phyloP scores from a whole-genome alignment of 192 early-diverging fungal genomes.

The Anaeromyces robustus region DNA sequence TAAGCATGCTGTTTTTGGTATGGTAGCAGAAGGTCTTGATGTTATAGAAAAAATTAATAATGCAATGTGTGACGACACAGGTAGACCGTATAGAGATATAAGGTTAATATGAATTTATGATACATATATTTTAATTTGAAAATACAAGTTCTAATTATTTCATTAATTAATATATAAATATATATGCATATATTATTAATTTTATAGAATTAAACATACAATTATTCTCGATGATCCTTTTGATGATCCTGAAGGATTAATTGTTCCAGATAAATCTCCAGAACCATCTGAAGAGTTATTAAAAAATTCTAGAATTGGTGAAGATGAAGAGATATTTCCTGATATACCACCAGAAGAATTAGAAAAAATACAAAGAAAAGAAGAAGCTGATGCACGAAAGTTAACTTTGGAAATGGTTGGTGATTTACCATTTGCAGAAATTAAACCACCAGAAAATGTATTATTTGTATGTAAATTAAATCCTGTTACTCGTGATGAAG shows the following conservation, averaged over 20 bases:
- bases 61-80: slow-evolving; percentile 47
- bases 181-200: too few relatives aligned
- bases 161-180: too few relatives aligned
- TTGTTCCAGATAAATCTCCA: slow-evolving; percentile 54
- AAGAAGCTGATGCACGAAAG: slow-evolving; percentile 68
- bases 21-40: slow-evolving; percentile 80
- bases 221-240: slow-evolving; percentile 88
- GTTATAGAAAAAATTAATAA: slow-evolving; percentile 63
- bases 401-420: slow-evolving; percentile 97
- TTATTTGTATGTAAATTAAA: slow-evolving; percentile 93
- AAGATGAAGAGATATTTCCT: slow-evolving; percentile 49
- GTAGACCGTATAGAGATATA: slow-evolving; percentile 69
- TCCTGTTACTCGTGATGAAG: slow-evolving; percentile 73
- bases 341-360: slow-evolving; percentile 31
- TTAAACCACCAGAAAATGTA: slow-evolving; percentile 92
- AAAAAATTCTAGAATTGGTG: slow-evolving; percentile 54
- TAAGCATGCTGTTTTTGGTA: slow-evolving; percentile 71
- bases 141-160: too few relatives aligned
- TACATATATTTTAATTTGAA: too few relatives aligned
- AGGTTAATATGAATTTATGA: slow-evolving; percentile 18
- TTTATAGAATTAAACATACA: slow-evolving; percentile 61
- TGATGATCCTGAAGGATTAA: slow-evolving; percentile 54
- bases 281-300: slow-evolving; percentile 57
- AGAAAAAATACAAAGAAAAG: slow-evolving; percentile 45
- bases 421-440: slow-evolving; percentile 89